Evolutionary conservation across 1,139 yeast genomes (phyloP).

Genomic region (Nakaseomyces delphensis): DNA sequence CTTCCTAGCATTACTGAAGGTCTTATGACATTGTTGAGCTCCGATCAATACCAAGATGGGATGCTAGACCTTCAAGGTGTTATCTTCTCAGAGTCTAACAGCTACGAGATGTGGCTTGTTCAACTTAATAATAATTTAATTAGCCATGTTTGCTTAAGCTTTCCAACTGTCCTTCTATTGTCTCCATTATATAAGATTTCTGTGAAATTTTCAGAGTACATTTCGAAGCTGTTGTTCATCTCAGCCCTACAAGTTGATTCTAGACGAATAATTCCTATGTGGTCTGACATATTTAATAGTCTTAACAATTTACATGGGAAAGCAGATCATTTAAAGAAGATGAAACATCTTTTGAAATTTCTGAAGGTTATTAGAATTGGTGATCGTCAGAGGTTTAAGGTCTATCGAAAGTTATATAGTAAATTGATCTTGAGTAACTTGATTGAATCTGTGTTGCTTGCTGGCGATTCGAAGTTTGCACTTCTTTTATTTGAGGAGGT

Average conservation of each 20-base stretch:
- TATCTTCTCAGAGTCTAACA: background rate
- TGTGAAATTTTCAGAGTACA: conserved; percentile 7
- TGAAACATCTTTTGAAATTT: conserved; percentile 35
- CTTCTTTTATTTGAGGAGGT: conserved; percentile 50
- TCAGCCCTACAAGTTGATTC: conserved; percentile 13
- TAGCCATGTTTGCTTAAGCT: conserved; percentile 1
- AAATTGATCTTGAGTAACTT: conserved; percentile 32
- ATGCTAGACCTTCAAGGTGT: background rate
- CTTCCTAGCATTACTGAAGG: background rate
- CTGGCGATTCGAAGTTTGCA: conserved; percentile 40
- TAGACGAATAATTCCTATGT: conserved; percentile 10
- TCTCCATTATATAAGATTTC: conserved; percentile 9
- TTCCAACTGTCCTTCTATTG: conserved; percentile 8
- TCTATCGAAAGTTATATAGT: conserved; percentile 35
- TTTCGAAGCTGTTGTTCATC: conserved; percentile 7
- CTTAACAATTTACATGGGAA: conserved; percentile 9
- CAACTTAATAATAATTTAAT: background rate
- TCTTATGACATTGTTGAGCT: conserved; percentile 8
- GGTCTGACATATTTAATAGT: conserved; percentile 10
- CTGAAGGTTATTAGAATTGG: conserved; percentile 42
- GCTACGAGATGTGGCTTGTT: conserved; percentile 2
- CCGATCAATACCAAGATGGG: background rate
- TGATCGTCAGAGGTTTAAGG: conserved; percentile 30
- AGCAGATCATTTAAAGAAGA: conserved; percentile 21
- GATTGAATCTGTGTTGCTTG: conserved; percentile 34